Base-by-base conservation (phyloP, 192 early-diverging fungal genomes). In the Rhizophagus prolifer region DNA sequence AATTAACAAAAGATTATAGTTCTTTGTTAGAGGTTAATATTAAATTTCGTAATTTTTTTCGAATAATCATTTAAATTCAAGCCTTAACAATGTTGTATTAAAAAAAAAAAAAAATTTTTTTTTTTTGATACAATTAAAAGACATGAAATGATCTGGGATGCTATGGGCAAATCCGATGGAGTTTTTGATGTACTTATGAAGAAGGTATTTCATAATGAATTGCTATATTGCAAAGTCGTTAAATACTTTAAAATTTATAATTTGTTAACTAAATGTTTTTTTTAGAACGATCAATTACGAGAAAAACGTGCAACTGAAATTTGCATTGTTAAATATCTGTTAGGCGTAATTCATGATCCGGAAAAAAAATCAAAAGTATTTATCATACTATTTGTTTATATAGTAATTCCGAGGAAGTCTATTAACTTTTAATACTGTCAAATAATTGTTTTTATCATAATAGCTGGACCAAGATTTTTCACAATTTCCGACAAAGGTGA, bases 71-170 rank as follows among this genome's bases (percentile, higher is more conserved):
- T 7, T 13, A 65, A 28, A n/a, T 2, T 9, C 7, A 38, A 38
- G 36, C 7, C 36, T 38, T 38, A 36, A 65, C 58, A 70, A 54
- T 8, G 31, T 4, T 34, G 4, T 23, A 21, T 70, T 66, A 58
- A 38, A 9, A 67, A 4, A 34, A 34, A 34, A 34, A 31, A 31
- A 31, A 31, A 31, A 31, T 8, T 41, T 58, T 31, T 19, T 54
- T 71, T 88, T 23, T 78, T 90, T n/a, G 84, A 88, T 68, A 78
- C 85, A 30, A 73, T 88, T 13, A 79, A 83, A 50, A 80, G 82
- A 25, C 82, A 90, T 70, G 80, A 81, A 38, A 82, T 78, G 72
- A 79, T 87, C 10, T 90, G 88, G 88, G 80, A 81, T 36, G 69
- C 85, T 4, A 85, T 86, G 85, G 81, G 79, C 0, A 75, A 54